These are phyloP conservation scores for Populus hybrid DNA, from an alignment of 441 rosid genomes.

Conservation along the genomic window DNA sequence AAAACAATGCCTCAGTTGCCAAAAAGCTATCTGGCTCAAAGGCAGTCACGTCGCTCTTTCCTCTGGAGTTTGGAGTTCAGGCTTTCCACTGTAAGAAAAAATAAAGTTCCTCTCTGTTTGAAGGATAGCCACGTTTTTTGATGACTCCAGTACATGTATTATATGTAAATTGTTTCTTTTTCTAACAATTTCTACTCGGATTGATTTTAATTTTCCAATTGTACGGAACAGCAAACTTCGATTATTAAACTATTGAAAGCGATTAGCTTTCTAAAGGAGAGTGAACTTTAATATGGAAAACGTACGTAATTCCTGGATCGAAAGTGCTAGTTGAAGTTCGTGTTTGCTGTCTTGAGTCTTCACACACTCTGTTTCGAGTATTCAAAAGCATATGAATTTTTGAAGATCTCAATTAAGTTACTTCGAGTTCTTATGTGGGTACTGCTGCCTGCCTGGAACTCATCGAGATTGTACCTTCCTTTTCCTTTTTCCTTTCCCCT, in stretches of 20 bases:
- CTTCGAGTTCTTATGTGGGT: neutral
- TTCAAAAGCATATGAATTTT: constrained; percentile 1
- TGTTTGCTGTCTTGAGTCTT: constrained; percentile 7
- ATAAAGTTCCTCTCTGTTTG: neutral
- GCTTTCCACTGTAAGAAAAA: neutral
- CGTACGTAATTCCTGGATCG: neutral
- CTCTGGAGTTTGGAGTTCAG: neutral
- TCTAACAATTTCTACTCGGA: too few species aligned
- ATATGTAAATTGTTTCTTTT: too few species aligned
- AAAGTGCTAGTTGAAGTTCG: neutral
- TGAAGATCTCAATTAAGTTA: constrained; percentile 8
- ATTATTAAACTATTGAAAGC: too few species aligned
- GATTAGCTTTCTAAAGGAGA: neutral
- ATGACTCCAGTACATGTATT: too few species aligned
- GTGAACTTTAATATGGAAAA: neutral
- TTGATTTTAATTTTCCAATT: too few species aligned
- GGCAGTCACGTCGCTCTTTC: neutral
- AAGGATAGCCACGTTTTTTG: neutral
- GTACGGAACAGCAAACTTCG: too few species aligned
- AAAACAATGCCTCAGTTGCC: too few species aligned
- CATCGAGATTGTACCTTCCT: neutral
- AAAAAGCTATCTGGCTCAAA: neutral
- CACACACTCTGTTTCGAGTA: neutral
- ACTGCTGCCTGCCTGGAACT: neutral
- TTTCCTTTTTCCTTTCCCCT: too few species aligned